phyloP scores from a whole-genome alignment of 2,329 filamentous ascomycete species.

The Exophiala sp. region DNA sequence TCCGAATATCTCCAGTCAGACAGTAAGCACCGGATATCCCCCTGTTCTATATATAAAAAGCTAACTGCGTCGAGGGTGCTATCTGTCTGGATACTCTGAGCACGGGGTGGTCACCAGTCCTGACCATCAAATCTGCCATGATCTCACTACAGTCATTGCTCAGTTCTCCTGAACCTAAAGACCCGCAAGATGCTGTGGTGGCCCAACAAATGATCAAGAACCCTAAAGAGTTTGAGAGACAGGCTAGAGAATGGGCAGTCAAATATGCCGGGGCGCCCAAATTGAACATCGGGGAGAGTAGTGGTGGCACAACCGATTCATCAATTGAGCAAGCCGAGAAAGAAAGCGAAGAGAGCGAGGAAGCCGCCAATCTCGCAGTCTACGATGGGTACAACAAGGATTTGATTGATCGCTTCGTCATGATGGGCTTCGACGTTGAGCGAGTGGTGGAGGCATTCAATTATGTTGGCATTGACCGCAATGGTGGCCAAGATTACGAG shows the following conservation, averaged over 20 bases:
- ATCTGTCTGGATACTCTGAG: slow-evolving; percentile 94
- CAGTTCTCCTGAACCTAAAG: slow-evolving; percentile 87
- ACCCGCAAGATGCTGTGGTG: slow-evolving; percentile 94
- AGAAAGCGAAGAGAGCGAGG: slow-evolving; percentile 41
- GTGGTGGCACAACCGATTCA: slow-evolving; percentile 48
- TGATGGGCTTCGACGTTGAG: slow-evolving; percentile 87
- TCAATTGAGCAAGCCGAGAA: slow-evolving; percentile 51
- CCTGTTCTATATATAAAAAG: background rate
- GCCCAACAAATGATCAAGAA: slow-evolving; percentile 79
- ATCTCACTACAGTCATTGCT: slow-evolving; percentile 90
- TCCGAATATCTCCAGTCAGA: slow-evolving; percentile 91
- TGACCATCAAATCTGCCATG: slow-evolving; percentile 92
- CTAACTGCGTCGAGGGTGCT: slow-evolving; percentile 59
- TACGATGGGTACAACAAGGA: slow-evolving; percentile 84
- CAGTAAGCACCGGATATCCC: slow-evolving; percentile 51
- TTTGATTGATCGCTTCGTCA: slow-evolving; percentile 74
- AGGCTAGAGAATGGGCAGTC: slow-evolving; percentile 87
- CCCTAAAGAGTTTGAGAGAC: slow-evolving; percentile 70
- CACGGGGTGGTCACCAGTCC: slow-evolving; percentile 85
- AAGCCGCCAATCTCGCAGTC: slow-evolving; percentile 51
- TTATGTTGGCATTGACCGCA: slow-evolving; percentile 72
- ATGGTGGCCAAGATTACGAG: slow-evolving; percentile 71
- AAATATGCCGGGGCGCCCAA: slow-evolving; percentile 70
- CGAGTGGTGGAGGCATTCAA: slow-evolving; percentile 80
- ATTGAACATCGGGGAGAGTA: slow-evolving; percentile 49